Conservation (phyloP, 225 moss, liverwort and hornwort genomes). For the Lunularia cruciata region DNA sequence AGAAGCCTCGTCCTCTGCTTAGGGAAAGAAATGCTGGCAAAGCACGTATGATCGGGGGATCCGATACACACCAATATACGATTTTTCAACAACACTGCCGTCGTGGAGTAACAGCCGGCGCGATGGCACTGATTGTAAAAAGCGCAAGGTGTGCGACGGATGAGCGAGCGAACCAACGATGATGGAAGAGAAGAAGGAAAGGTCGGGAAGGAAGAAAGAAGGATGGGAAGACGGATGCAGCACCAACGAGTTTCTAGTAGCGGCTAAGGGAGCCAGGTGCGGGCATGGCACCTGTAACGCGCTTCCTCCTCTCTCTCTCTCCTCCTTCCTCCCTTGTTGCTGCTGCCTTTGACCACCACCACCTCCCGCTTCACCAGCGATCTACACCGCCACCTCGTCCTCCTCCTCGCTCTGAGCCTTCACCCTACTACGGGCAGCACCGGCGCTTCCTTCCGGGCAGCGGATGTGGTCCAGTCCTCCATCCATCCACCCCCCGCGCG, state of each 20-base stretch:
- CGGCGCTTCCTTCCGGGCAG: not conserved
- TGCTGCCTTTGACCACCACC: too few relatives aligned
- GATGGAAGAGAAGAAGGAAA: too few relatives aligned
- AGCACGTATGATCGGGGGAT: not conserved
- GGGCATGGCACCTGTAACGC: constrained; percentile 11
- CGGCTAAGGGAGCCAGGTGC: constrained; percentile 8
- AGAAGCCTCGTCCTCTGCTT: constrained; percentile 8
- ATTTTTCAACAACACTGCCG: constrained; percentile 17
- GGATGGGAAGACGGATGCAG: constrained; percentile 7
- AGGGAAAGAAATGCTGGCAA: constrained; percentile 17
- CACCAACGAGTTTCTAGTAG: constrained; percentile 13
- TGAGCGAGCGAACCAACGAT: too few relatives aligned
- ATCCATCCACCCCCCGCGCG: not conserved
- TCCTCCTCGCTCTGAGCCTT: not conserved
- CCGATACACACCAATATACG: constrained; percentile 8
- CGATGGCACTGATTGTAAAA: not conserved
- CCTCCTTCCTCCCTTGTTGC: too few relatives aligned
- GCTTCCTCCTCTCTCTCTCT: not conserved
- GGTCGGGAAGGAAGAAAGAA: too few relatives aligned
- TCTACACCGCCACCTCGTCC: too few relatives aligned
- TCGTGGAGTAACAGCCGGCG: constrained; percentile 12
- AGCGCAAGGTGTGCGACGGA: too few relatives aligned
- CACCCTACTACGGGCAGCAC: not conserved
- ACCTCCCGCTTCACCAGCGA: too few relatives aligned
- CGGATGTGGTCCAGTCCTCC: too few relatives aligned